Evolutionary conservation across 805 yeast genomes (phyloP), one percentile per base, ranked within the genome.

Genomic region (Scheffersomyces ergatensis): DNA sequence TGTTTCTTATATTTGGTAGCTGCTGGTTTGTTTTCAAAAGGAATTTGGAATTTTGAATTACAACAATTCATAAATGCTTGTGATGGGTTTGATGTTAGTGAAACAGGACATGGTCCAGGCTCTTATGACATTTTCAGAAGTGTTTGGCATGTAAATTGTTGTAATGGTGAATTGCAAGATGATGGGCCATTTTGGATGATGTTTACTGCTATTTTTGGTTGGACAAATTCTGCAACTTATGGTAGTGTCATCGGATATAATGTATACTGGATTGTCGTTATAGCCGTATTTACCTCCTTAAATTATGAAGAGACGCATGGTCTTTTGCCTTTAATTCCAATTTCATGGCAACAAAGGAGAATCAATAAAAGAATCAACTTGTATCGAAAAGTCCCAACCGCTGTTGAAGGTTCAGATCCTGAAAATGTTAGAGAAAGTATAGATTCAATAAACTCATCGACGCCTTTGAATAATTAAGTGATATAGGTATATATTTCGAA

Each of bases 81-180:
- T 45, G 74, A 63, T 21, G 74, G 74, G 2, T 43, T 65, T 21
- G 76, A 70, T 42, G 69, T 63, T 8, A 58, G 65, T 29, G 76
- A 70, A 51, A 67, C 74, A 9, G 76, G 76, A 1, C 59, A 63
- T 43, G 74, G 75, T 1, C 75, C 76, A 2, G 76, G 75, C 2
- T 65, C 73, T 2, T 70, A 70, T 42, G 74, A 70, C 40, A 63
- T 70, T 23, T 45, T 57, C 33, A 60, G 50, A 23, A 59, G 69
- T 40, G 63, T 70, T 9, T 70, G 76, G 76, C 76, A 70, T 50
- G 74, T 70, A 18, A 69, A 70, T 51, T 70, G 76, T 48, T 70
- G 75, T 43, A 65, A 68, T 43, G 76, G 76, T 4, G 61, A 56
- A 38, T 50, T 65, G 44, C 62, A 58, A 34, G 74, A 69, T 27